Percentiles rank a stretch among this genome's conserved stretches.
phyloP scores from a whole-genome alignment of 352 stramenopile genomes.

The Pythium aphanidermatum region DNA sequence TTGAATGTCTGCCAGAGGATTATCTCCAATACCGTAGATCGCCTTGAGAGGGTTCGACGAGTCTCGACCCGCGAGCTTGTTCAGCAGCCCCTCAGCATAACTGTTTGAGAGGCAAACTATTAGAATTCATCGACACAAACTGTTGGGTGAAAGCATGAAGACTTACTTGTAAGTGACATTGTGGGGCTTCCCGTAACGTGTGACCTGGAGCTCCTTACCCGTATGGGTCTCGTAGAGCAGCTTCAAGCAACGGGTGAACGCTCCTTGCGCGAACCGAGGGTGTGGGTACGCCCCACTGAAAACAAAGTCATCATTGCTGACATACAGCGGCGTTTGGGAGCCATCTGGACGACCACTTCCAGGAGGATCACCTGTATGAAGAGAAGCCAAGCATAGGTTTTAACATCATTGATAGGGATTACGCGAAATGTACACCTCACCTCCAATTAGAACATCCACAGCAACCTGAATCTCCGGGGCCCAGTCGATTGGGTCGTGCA shows the following conservation, averaged over 20 bases:
- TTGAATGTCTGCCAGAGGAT: slow-evolving; percentile 81
- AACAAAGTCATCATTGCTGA: slow-evolving; percentile 87
- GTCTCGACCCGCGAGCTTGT: slow-evolving; percentile 37
- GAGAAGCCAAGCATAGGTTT: not conserved
- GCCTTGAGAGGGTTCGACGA: slow-evolving; percentile 32
- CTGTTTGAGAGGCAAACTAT: slow-evolving; percentile 17
- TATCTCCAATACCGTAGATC: slow-evolving; percentile 89
- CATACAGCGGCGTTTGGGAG: slow-evolving; percentile 71
- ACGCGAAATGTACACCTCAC: slow-evolving; percentile 6
- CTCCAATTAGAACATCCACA: slow-evolving; percentile 82
- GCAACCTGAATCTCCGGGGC: slow-evolving; percentile 86
- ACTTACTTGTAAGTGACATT: slow-evolving; percentile 79
- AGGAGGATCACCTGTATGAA: slow-evolving; percentile 41
- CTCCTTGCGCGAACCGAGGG: slow-evolving; percentile 79
- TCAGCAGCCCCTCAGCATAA: slow-evolving; percentile 63
- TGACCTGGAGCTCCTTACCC: slow-evolving; percentile 57
- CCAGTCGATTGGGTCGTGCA: slow-evolving; percentile 89
- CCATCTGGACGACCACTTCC: slow-evolving; percentile 39
- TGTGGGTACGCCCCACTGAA: slow-evolving; percentile 81
- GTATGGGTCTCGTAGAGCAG: slow-evolving; percentile 70
- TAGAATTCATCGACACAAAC: not conserved
- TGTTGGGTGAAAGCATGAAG: not conserved
- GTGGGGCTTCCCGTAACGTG: slow-evolving; percentile 81
- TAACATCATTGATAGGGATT: not conserved
- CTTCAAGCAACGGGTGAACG: slow-evolving; percentile 73